Percentiles rank a stretch among this genome's conserved stretches.
These are phyloP conservation scores for Mesotaenium endlicherianum DNA, from an alignment of 139 green algal genomes.

Conservation along the genomic window DNA sequence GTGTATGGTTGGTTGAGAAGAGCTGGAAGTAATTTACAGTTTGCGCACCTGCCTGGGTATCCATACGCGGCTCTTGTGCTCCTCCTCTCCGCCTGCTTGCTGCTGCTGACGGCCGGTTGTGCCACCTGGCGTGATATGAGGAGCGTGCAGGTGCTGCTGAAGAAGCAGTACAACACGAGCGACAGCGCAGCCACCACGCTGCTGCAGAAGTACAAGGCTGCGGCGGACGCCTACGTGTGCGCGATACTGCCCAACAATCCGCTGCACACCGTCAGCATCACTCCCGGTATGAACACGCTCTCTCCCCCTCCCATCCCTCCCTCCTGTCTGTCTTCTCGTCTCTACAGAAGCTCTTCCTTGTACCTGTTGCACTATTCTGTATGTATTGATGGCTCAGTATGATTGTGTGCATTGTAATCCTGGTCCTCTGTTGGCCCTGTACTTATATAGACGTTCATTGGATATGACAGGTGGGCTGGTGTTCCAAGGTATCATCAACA, in stretches of 20 bases:
- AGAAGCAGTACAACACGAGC: too few relatives aligned
- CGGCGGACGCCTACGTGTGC: constrained; percentile 20
- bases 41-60: not conserved
- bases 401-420: not conserved
- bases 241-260: constrained; percentile 3
- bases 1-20: not conserved
- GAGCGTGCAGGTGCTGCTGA: too few relatives aligned
- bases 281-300: not conserved
- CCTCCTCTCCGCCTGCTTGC: not conserved
- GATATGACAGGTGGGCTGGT: constrained; percentile 20
- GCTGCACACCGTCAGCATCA: not conserved
- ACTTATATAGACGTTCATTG: too few relatives aligned
- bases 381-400: not conserved
- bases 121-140: too few relatives aligned
- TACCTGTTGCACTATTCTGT: not conserved
- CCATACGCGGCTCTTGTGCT: not conserved
- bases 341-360: not conserved
- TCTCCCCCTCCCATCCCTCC: not conserved
- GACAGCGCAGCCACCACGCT: not conserved
- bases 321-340: not conserved
- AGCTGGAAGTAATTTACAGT: not conserved
- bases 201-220: constrained; percentile 3
- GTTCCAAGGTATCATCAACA: constrained; percentile 8
- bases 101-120: not conserved
- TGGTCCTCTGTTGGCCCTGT: not conserved